Evolutionary conservation across 192 early-diverging fungal species (phyloP).

Genomic region (Rhizophagus sp.): DNA sequence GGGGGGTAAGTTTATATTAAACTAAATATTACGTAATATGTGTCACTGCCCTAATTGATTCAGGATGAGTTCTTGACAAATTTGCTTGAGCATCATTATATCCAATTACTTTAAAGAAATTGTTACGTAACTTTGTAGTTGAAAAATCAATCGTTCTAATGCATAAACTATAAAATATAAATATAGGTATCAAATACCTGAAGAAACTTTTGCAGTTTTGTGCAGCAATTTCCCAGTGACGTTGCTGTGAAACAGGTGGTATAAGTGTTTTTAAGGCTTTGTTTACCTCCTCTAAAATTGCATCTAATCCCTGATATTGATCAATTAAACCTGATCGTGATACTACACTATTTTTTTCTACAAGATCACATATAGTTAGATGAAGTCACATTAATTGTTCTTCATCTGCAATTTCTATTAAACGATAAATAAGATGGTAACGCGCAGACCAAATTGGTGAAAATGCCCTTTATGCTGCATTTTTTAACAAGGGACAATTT

Average conservation of each 20-base stretch:
- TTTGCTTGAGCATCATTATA: neutral
- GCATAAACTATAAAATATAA: no score
- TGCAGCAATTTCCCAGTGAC: constrained; percentile 21
- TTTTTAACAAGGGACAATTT: neutral
- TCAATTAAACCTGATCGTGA: neutral
- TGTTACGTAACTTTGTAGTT: neutral
- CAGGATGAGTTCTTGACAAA: neutral
- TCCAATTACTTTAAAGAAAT: constrained; percentile 8
- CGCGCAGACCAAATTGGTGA: constrained; percentile 12
- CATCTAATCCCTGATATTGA: constrained; percentile 8
- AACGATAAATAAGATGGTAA: constrained; percentile 1
- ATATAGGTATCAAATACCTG: neutral
- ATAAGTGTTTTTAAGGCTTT: no score
- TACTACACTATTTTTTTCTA: neutral
- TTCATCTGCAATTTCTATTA: constrained; percentile 21
- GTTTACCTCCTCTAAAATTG: constrained; percentile 4
- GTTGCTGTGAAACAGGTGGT: neutral
- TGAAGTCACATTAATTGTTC: constrained; percentile 5
- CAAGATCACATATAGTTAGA: neutral
- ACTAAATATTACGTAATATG: no score
- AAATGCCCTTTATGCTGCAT: neutral
- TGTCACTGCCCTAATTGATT: no score
- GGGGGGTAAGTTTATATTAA: no score
- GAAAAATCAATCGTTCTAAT: no score
- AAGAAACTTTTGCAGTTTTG: constrained; percentile 15